Conservation (phyloP, 371 early-diverging fungal genomes). For the Aphelidium insulamus region DNA sequence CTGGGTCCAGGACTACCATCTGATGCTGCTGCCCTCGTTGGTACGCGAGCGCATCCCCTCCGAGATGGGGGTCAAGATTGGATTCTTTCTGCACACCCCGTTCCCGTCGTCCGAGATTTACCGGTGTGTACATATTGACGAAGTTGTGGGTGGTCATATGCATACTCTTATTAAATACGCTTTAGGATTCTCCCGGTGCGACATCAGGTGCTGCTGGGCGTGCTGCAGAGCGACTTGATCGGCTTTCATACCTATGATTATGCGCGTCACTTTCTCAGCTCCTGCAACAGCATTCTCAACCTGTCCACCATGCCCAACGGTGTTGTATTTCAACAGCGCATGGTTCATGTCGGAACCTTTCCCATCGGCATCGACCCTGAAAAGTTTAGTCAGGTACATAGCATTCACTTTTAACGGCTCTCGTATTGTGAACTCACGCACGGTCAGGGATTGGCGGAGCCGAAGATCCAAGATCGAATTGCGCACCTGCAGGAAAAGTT, state of each 20-base stretch:
- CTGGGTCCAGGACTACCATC: conserved; percentile 99
- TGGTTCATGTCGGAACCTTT: conserved; percentile 87
- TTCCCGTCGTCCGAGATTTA: conserved; percentile 93
- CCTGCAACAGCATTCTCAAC: conserved; percentile 84
- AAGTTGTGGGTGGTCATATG: background rate
- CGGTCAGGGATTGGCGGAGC: conserved; percentile 39
- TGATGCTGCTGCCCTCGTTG: conserved; percentile 88
- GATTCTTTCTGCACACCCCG: conserved; percentile 97
- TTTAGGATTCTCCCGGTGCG: conserved; percentile 65
- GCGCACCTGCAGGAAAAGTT: conserved; percentile 59
- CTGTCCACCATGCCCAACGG: conserved; percentile 75
- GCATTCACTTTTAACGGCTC: background rate
- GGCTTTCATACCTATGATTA: conserved; percentile 99
- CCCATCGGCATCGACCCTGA: conserved; percentile 99
- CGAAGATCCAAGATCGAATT: conserved; percentile 46
- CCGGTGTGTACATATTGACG: conserved; percentile 17
- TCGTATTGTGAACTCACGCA: conserved; percentile 1
- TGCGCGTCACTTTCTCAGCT: conserved; percentile 89
- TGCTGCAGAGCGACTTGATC: conserved; percentile 70
- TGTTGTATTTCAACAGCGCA: conserved; percentile 67
- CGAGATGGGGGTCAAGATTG: conserved; percentile 60
- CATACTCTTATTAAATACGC: conserved; percentile 2
- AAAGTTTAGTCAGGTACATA: conserved; percentile 47
- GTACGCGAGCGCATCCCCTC: conserved; percentile 32
- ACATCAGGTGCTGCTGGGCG: conserved; percentile 73